phyloP scores from a whole-genome alignment of 2,329 filamentous ascomycete species.

The Venturia effusa region DNA sequence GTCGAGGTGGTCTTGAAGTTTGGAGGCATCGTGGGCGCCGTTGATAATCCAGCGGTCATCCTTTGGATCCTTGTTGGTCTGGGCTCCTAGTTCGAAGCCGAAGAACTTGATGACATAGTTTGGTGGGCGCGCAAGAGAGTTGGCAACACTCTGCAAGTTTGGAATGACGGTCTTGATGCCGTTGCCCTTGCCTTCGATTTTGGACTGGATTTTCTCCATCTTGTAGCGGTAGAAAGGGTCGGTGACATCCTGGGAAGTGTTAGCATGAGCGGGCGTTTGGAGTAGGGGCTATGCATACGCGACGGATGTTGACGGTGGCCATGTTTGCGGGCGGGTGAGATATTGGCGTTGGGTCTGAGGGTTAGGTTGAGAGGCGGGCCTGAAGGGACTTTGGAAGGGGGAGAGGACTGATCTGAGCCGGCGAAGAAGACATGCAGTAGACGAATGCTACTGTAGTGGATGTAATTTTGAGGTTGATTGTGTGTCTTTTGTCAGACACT shows the following conservation, averaged over 20 bases:
- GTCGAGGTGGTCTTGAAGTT: constrained; percentile 96
- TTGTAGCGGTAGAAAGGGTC: constrained; percentile 99
- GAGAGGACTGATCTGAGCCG: constrained; percentile 40
- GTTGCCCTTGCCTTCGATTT: constrained; percentile 99
- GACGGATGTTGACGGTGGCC: constrained; percentile 94
- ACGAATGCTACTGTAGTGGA: constrained; percentile 19
- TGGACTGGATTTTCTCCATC: constrained; percentile 98
- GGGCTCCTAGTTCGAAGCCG: constrained; percentile 94
- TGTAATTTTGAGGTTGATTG: constrained; percentile 27
- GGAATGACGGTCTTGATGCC: constrained; percentile 98
- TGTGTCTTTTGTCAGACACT: background rate
- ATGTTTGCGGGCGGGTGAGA: constrained; percentile 53
- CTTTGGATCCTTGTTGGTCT: constrained; percentile 94
- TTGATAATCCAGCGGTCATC: constrained; percentile 99
- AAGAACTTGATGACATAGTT: constrained; percentile 99
- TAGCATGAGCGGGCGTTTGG: background rate
- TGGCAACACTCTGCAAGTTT: constrained; percentile 88
- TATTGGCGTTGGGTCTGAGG: constrained; percentile 3
- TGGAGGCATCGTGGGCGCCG: constrained; percentile 85
- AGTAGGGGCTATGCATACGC: constrained; percentile 12
- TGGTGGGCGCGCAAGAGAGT: constrained; percentile 83
- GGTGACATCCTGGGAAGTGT: constrained; percentile 56
- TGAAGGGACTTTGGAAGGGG: constrained; percentile 18
- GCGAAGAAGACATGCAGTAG: constrained; percentile 49
- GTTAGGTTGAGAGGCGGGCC: constrained; percentile 27